A percentile compares a stretch with the other conserved stretches of the same genome.
Conservation (phyloP, 805 yeast species). For the Ogataea nitratoaversa region DNA sequence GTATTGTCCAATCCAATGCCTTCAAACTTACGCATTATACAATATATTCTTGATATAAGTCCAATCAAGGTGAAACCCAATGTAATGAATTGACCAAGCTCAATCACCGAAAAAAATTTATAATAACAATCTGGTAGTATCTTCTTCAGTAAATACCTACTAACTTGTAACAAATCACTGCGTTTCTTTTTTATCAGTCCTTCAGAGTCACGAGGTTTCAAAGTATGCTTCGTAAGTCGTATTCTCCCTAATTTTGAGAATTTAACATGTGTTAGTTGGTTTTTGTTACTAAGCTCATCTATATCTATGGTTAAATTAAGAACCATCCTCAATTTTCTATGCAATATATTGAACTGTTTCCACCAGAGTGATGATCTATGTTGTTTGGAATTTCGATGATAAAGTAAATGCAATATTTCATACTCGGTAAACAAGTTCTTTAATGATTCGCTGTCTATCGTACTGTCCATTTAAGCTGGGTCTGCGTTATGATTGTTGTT, state of each 20-base stretch:
- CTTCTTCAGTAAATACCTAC: slow-evolving; percentile 30
- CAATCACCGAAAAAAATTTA: slow-evolving; percentile 62
- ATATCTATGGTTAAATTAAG: slow-evolving; percentile 28
- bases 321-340: slow-evolving; percentile 47
- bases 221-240: slow-evolving; percentile 10
- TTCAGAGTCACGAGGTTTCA: slow-evolving; percentile 3
- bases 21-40: slow-evolving; percentile 19
- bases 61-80: slow-evolving; percentile 71
- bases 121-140: slow-evolving; percentile 48
- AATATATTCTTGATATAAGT: slow-evolving; percentile 41
- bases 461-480: background rate
- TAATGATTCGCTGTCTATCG: slow-evolving; percentile 5
- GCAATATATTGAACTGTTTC: slow-evolving; percentile 59
- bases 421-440: slow-evolving; percentile 41
- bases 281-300: slow-evolving; percentile 13
- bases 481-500: no score
- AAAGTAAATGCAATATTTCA: slow-evolving; percentile 54
- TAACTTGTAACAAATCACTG: slow-evolving; percentile 8
- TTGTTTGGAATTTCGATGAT: slow-evolving; percentile 73
- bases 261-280: slow-evolving; percentile 8
- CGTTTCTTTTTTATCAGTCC: slow-evolving; percentile 5
- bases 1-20: slow-evolving; percentile 9
- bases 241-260: slow-evolving; percentile 8
- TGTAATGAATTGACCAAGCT: slow-evolving; percentile 72
- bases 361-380: slow-evolving; percentile 76